Base-by-base conservation (phyloP, 1,284 basidiomycete species). In the Rhizoctonia solani region DNA sequence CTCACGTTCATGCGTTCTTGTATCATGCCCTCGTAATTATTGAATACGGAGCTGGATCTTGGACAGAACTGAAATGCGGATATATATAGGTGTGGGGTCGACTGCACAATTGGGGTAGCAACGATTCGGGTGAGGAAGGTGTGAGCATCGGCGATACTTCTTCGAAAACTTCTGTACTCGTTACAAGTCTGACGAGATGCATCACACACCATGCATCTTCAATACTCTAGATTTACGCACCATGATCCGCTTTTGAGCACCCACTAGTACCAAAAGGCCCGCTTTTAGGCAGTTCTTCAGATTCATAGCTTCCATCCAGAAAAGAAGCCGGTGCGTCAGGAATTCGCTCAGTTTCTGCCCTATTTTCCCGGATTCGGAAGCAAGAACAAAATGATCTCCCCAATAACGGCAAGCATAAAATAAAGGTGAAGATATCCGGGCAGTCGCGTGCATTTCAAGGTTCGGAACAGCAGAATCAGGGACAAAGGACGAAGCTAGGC, bases 251-350 rank as follows among this genome's bases (percentile, higher is more conserved):
- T 13, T 13, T 32, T 49, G 1, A 4, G 27, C 44, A 4, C 2
- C 23, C 19, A 29, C 3, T 23, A 61, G 16, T 39, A n/a, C n/a
- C 1, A 4, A 1, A 13, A 56, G n/a, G 4, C 34, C 61, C 16
- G 13, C 11, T 21, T 49, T 29, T 9, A 56, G 19, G 27, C 52
- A 47, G 1, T 46, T 32, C n/a, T 46, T 42, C 13, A 69, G 25
- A 29, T 55, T 69, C 29, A 69, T 25, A 9, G 46, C 46, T 41
- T 69, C 68, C 14, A 69, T 29, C 68, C 68, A 69, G 29, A 44
- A 47, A 8, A 69, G 30, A 13, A 69, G 32, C 14, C 29, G 42
- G 11, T 39, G 21, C 3, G 25, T 42, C 23, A 63, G 53, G 46
- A 69, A 66, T 3, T 39, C 34, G 1, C 41, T 34, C 4, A 63